Percentiles rank a stretch among this genome's conserved stretches.
Conservation (phyloP, 2,329 filamentous ascomycete species). For the Scortechinia acanthostroma region DNA sequence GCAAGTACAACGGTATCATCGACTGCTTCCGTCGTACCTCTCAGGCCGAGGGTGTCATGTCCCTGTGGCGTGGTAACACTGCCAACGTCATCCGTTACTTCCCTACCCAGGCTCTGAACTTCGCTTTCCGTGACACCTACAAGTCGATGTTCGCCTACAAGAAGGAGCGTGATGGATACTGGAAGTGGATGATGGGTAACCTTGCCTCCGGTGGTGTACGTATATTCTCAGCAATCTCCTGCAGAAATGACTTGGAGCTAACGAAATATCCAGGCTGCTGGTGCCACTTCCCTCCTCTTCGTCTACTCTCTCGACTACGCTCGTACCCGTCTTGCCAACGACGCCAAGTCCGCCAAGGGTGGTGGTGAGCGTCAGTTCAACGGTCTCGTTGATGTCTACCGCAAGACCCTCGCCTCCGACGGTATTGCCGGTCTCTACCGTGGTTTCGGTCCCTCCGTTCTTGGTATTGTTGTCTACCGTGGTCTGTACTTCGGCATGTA, state of each 20-base stretch:
- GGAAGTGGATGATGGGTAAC: slow-evolving; percentile 99
- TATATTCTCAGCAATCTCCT: slow-evolving; percentile 17
- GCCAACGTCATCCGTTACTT: slow-evolving; percentile 99
- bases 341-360: slow-evolving; percentile 96
- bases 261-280: slow-evolving; percentile 61
- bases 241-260: slow-evolving; percentile 6
- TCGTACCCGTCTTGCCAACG: slow-evolving; percentile 99
- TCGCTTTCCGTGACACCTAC: slow-evolving; percentile 99
- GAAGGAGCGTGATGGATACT: slow-evolving; percentile 98
- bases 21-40: slow-evolving; percentile 95
- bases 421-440: slow-evolving; percentile 99
- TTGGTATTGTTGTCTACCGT: slow-evolving; percentile 99
- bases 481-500: slow-evolving; percentile 99
- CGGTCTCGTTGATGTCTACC: slow-evolving; percentile 98
- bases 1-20: slow-evolving; percentile 85
- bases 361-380: slow-evolving; percentile 99
- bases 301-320: slow-evolving; percentile 99
- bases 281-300: slow-evolving; percentile 99
- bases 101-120: slow-evolving; percentile 99
- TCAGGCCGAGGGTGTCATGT: slow-evolving; percentile 84
- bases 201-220: slow-evolving; percentile 98
- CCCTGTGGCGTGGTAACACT: slow-evolving; percentile 99
- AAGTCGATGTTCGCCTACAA: slow-evolving; percentile 99
- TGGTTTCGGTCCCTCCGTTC: slow-evolving; percentile 99
- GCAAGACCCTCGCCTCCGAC: slow-evolving; percentile 97